Percentiles rank a stretch among this genome's conserved stretches.
phyloP scores from a whole-genome alignment of 139 green algal genomes.

The Auxenochlorella pyrenoidosa region DNA sequence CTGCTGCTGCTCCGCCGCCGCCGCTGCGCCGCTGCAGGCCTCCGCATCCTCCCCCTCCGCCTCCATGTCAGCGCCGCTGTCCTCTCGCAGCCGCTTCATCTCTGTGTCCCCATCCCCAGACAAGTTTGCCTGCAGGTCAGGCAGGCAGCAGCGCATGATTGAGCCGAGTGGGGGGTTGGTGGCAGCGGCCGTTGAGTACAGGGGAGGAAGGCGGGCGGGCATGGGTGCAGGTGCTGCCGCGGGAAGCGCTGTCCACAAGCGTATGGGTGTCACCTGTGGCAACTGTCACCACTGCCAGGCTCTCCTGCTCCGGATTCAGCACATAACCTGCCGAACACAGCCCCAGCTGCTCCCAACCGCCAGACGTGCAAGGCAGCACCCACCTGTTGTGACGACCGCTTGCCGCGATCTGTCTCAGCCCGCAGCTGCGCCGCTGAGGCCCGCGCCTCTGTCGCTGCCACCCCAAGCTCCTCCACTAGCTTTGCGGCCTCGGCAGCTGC shows the following conservation, averaged over 20 bases:
- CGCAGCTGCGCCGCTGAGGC: constrained; percentile 57
- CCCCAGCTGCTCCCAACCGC: not conserved
- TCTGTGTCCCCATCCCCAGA: constrained; percentile 53
- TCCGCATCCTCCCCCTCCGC: not conserved
- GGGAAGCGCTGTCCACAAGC: no score
- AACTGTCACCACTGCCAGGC: no score
- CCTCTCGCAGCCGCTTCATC: constrained; percentile 53
- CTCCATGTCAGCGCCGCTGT: not conserved
- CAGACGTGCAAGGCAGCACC: not conserved
- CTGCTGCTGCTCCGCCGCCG: not conserved
- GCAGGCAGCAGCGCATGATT: no score
- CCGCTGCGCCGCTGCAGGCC: not conserved
- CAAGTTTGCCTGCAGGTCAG: constrained; percentile 47
- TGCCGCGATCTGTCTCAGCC: constrained; percentile 68
- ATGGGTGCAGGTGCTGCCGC: no score
- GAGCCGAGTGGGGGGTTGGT: no score
- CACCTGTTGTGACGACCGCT: constrained; percentile 69
- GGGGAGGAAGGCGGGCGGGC: not conserved
- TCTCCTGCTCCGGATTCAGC: no score
- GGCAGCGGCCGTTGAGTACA: no score
- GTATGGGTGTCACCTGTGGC: no score
- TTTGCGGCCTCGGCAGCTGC: constrained; percentile 3
- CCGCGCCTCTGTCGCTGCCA: constrained; percentile 56
- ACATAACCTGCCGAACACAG: no score
- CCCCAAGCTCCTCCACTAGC: constrained; percentile 52